These are phyloP conservation scores for Apodospora peruviana DNA, from an alignment of 495 filamentous ascomycete species.

Conservation along the genomic window DNA sequence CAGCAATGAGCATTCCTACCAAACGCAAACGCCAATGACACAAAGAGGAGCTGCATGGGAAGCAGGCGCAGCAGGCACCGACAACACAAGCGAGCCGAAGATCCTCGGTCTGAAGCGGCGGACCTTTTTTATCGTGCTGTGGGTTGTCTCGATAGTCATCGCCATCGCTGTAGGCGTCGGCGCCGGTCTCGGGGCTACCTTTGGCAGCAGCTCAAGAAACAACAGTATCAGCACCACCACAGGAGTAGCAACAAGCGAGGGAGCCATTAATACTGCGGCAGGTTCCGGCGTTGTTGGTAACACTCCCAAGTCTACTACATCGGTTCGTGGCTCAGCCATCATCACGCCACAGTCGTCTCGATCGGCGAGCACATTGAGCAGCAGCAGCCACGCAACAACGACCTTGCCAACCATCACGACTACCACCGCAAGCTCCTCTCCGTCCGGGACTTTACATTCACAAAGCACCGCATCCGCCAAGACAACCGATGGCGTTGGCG, in stretches of 20 bases:
- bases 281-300: too few relatives aligned
- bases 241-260: background rate
- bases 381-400: background rate
- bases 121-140: conserved; percentile 7
- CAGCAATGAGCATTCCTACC: background rate
- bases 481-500: background rate
- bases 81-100: background rate
- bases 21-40: background rate
- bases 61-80: background rate
- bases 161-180: conserved; percentile 1
- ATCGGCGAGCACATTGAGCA: background rate
- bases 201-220: background rate
- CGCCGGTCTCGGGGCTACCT: conserved; percentile 1
- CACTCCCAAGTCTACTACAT: too few relatives aligned
- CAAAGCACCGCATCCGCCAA: background rate
- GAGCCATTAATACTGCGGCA: background rate
- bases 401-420: background rate
- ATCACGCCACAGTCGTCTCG: background rate
- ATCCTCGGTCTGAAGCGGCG: conserved; percentile 2
- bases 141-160: background rate
- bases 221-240: background rate
- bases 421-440: background rate
- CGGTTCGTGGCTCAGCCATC: too few relatives aligned
- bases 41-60: background rate
- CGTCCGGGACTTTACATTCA: background rate